Evolutionary conservation across 78 protist genomes (phyloP).

Genomic region (Trichosphaerium sp.): DNA sequence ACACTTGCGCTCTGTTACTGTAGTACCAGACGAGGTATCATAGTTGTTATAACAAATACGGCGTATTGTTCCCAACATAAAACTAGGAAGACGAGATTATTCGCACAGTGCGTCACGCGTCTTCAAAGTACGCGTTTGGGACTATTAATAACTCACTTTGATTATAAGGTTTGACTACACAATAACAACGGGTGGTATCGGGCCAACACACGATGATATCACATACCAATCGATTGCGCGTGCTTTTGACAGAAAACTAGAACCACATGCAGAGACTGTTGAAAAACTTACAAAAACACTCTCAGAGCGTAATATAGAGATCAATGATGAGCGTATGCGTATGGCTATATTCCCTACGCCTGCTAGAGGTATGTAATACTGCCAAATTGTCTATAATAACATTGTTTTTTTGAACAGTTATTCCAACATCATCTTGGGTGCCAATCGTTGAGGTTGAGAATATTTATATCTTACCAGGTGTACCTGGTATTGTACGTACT

Average conservation of each 20-base stretch:
- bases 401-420: too few relatives aligned
- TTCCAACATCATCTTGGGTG: not conserved
- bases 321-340: too few relatives aligned
- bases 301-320: too few relatives aligned
- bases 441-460: conserved; percentile 5
- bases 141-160: too few relatives aligned
- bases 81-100: too few relatives aligned
- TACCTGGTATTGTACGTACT: not conserved
- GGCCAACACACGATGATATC: conserved; percentile 14
- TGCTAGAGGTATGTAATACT: too few relatives aligned
- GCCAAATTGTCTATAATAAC: too few relatives aligned
- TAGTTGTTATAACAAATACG: not conserved
- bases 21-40: not conserved
- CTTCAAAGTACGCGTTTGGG: too few relatives aligned
- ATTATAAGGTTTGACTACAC: not conserved
- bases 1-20: not conserved
- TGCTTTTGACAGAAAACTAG: not conserved
- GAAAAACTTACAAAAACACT: too few relatives aligned
- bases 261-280: too few relatives aligned
- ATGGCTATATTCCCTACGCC: too few relatives aligned
- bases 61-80: not conserved
- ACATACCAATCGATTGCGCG: conserved; percentile 4
- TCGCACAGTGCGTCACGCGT: too few relatives aligned
- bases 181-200: conserved; percentile 13
- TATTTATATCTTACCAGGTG: conserved; percentile 17